Evolutionary conservation across 2,329 filamentous ascomycete species (phyloP).

Genomic region (Myotisia sp.): DNA sequence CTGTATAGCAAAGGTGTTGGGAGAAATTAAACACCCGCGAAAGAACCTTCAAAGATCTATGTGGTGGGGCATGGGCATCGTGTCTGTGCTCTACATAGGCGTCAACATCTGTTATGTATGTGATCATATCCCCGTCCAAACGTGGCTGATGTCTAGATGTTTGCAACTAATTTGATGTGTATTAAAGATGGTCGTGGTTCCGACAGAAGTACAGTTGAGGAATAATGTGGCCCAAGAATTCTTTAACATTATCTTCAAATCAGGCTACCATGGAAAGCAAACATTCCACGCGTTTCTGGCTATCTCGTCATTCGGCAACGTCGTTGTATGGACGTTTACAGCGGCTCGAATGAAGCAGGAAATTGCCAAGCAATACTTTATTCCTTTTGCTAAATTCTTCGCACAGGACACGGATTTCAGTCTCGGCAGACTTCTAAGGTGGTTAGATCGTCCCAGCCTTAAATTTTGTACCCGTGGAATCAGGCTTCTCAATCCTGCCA

Average conservation of each 20-base stretch:
- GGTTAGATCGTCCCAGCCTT: not conserved
- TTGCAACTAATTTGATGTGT: slow-evolving; percentile 12
- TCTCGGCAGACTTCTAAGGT: slow-evolving; percentile 2
- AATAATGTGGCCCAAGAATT: slow-evolving; percentile 4
- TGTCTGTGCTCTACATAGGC: slow-evolving; percentile 25
- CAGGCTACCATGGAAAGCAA: not conserved
- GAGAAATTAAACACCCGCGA: slow-evolving; percentile 29
- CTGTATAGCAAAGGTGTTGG: slow-evolving; percentile 16
- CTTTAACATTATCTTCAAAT: slow-evolving; percentile 8
- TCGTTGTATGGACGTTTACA: slow-evolving; percentile 43
- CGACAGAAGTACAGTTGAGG: slow-evolving; percentile 1
- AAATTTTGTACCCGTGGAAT: no score
- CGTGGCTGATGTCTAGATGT: not conserved
- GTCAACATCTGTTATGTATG: slow-evolving; percentile 35
- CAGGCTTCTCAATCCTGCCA: not conserved
- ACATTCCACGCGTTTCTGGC: slow-evolving; percentile 30
- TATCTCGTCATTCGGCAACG: slow-evolving; percentile 42
- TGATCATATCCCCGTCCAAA: slow-evolving; percentile 10
- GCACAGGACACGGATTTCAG: slow-evolving; percentile 12
- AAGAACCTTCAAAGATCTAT: slow-evolving; percentile 25
- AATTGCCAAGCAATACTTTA: slow-evolving; percentile 45
- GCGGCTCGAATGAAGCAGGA: slow-evolving; percentile 45
- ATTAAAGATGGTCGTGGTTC: slow-evolving; percentile 9
- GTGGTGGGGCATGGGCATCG: slow-evolving; percentile 21
- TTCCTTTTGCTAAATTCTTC: slow-evolving; percentile 39